These are phyloP conservation scores for Begonia fuchsioides DNA, from an alignment of 306 rosid genomes.

Conservation along the genomic window DNA sequence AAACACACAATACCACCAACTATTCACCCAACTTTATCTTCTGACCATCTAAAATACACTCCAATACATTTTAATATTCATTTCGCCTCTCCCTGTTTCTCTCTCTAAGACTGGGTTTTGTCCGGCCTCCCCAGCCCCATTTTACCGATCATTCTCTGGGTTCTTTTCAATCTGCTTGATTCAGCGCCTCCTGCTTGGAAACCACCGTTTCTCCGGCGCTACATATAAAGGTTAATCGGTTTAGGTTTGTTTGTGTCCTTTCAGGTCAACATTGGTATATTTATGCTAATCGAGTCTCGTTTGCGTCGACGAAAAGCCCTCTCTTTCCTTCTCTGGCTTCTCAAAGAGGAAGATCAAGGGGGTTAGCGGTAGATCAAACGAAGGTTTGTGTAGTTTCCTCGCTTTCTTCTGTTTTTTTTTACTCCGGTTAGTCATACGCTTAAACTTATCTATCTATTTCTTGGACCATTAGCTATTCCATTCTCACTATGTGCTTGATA, in stretches of 20 bases:
- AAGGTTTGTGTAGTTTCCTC: slow-evolving; percentile 63
- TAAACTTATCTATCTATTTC: slow-evolving; percentile 40
- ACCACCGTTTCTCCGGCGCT: slow-evolving; percentile 7
- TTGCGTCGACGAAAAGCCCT: slow-evolving; percentile 26
- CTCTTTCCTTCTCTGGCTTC: slow-evolving; percentile 27
- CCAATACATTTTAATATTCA: slow-evolving; percentile 7
- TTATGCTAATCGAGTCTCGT: slow-evolving; percentile 38
- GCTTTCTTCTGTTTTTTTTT: slow-evolving; percentile 1
- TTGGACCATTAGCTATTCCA: slow-evolving; percentile 47
- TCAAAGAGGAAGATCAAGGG: slow-evolving; percentile 49
- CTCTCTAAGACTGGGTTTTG: slow-evolving; percentile 37
- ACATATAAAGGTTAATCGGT: slow-evolving; percentile 30
- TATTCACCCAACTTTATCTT: slow-evolving; percentile 12
- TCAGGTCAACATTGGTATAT: slow-evolving; percentile 27
- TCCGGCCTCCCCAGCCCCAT: slow-evolving; percentile 5
- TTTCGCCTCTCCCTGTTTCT: slow-evolving; percentile 6
- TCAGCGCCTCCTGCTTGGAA: slow-evolving; percentile 14
- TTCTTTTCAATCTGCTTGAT: slow-evolving; percentile 19
- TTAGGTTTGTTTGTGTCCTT: slow-evolving; percentile 41
- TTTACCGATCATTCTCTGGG: slow-evolving; percentile 9
- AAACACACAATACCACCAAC: slow-evolving; percentile 31
- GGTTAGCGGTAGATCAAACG: slow-evolving; percentile 41
- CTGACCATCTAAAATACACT: slow-evolving; percentile 15
- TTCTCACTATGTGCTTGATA: not conserved
- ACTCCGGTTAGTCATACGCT: slow-evolving; percentile 13